Percentiles rank a stretch among this genome's conserved stretches.
Conservation (phyloP, 2,329 filamentous ascomycete species). For the Tothia fuscella region DNA sequence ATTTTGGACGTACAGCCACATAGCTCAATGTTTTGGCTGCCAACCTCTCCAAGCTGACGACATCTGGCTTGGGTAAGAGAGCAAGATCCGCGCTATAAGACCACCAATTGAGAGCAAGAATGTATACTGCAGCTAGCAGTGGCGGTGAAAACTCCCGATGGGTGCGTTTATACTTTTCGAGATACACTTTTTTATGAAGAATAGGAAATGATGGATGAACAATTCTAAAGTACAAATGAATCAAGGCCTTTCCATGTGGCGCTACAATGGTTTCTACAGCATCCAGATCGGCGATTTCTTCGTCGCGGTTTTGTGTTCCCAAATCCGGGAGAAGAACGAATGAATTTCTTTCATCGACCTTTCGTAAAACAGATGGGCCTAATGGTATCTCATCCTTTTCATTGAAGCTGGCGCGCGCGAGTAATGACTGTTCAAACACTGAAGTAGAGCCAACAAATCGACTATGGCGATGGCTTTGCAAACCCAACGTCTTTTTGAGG, state of each 20-base stretch:
- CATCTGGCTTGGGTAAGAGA: constrained; percentile 30
- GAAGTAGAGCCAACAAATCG: constrained; percentile 20
- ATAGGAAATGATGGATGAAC: constrained; percentile 48
- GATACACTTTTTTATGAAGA: constrained; percentile 48
- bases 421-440: constrained; percentile 19
- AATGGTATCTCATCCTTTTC: constrained; percentile 12
- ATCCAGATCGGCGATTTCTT: constrained; percentile 42
- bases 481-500: constrained; percentile 23
- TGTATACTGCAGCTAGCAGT: constrained; percentile 48
- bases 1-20: constrained; percentile 27
- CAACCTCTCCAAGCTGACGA: constrained; percentile 21
- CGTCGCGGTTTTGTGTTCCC: constrained; percentile 19
- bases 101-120: constrained; percentile 52
- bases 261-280: constrained; percentile 59
- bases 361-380: constrained; percentile 14
- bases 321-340: constrained; percentile 20
- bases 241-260: constrained; percentile 56
- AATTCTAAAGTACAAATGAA: constrained; percentile 61
- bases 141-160: constrained; percentile 48
- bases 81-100: constrained; percentile 44
- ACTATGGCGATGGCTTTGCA: constrained; percentile 22
- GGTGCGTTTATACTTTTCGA: constrained; percentile 47
- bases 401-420: constrained; percentile 15
- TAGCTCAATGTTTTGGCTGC: constrained; percentile 26
- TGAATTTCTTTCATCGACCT: constrained; percentile 16